Percentiles rank a stretch among this genome's conserved stretches.
These are phyloP conservation scores for Vigna mungo DNA, from an alignment of 306 rosid species.

Conservation along the genomic window DNA sequence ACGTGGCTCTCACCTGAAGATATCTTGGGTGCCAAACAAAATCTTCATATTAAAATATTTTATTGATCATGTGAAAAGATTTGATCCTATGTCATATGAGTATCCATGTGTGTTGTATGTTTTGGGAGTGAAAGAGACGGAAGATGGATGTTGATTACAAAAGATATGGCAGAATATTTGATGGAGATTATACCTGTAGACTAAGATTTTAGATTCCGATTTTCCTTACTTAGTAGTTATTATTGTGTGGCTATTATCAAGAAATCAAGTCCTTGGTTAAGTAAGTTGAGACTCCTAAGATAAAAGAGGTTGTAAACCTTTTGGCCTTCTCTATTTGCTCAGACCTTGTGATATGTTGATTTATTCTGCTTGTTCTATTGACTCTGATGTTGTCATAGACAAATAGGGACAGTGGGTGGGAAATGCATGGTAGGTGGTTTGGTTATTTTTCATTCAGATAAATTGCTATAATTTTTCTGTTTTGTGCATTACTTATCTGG, in stretches of 20 bases:
- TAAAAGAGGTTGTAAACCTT: no score
- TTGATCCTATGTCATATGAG: neutral
- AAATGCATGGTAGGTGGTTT: neutral
- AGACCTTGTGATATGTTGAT: no score
- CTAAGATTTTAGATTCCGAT: no score
- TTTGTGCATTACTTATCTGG: neutral
- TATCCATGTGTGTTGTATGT: slow-evolving; percentile 14
- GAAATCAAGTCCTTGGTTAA: no score
- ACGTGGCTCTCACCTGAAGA: neutral
- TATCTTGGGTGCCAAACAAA: neutral
- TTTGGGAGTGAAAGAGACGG: slow-evolving; percentile 19
- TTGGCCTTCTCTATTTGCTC: no score
- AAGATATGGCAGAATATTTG: slow-evolving; percentile 8
- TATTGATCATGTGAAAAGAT: neutral
- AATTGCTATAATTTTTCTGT: neutral
- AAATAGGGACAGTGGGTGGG: neutral
- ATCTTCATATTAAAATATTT: neutral
- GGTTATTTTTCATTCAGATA: neutral
- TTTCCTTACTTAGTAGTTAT: no score
- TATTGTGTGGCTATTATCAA: no score
- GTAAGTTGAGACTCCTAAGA: no score
- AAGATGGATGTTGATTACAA: neutral
- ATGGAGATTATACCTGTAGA: neutral
- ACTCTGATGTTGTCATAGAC: no score
- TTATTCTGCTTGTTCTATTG: no score